These are phyloP conservation scores for Hepatocystis sp. DNA, from an alignment of 169 alveolate species.

Conservation along the genomic window DNA sequence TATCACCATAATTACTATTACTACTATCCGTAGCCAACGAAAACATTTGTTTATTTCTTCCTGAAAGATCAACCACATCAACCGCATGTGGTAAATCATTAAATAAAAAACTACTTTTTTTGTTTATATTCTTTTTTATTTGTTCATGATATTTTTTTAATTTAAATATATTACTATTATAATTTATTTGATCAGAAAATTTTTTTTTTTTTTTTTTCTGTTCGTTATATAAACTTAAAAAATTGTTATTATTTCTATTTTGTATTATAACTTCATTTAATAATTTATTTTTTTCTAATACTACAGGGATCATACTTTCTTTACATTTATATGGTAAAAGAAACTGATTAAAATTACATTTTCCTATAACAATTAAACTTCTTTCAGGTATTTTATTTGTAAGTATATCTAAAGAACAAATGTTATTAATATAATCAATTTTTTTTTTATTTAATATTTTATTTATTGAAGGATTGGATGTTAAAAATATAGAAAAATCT, in stretches of 20 bases:
- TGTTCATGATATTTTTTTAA: slow-evolving; percentile 43
- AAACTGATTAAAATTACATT: slow-evolving; percentile 18
- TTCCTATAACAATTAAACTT: slow-evolving; percentile 47
- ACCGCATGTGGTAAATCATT: no score
- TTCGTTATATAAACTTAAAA: slow-evolving; percentile 26
- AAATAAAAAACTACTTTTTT: slow-evolving; percentile 21
- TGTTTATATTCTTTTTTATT: slow-evolving; percentile 18
- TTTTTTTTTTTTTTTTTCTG: slow-evolving; percentile 44
- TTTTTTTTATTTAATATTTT: slow-evolving; percentile 57
- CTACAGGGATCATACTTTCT: slow-evolving; percentile 19
- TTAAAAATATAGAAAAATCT: slow-evolving; percentile 30
- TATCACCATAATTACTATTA: background rate
- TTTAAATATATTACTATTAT: slow-evolving; percentile 16
- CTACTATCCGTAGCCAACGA: background rate
- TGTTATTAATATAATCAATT: slow-evolving; percentile 45
- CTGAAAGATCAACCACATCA: no score
- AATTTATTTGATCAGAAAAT: slow-evolving; percentile 45
- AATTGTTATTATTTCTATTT: slow-evolving; percentile 48
- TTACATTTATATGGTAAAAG: slow-evolving; percentile 32
- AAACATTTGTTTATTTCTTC: slow-evolving; percentile 14
- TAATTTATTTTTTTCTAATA: slow-evolving; percentile 38
- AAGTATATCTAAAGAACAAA: slow-evolving; percentile 38
- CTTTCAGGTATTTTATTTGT: slow-evolving; percentile 48
- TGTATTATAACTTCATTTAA: slow-evolving; percentile 21
- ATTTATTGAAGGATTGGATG: slow-evolving; percentile 58